Evolutionary conservation across 2,329 filamentous ascomycete species (phyloP).

Genomic region (Colletotrichum sp.): DNA sequence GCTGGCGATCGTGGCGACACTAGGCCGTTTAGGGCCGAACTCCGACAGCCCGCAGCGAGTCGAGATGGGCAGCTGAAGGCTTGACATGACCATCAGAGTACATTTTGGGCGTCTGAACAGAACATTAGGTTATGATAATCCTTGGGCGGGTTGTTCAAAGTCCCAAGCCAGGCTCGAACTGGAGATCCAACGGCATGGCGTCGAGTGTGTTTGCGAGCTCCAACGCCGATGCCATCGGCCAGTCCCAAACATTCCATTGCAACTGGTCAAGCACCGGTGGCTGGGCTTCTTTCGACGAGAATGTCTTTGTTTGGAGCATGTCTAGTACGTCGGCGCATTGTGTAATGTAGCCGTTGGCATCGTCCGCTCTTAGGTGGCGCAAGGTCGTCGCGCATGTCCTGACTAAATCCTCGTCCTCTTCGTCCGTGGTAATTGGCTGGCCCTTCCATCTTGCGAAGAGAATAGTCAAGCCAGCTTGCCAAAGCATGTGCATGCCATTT

Average conservation of each 20-base stretch:
- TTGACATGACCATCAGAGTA: neutral
- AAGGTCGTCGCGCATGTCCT: constrained; percentile 21
- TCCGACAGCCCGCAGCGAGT: neutral
- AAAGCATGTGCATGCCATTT: constrained; percentile 29
- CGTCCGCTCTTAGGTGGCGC: constrained; percentile 12
- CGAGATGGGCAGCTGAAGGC: neutral
- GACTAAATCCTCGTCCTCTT: constrained; percentile 21
- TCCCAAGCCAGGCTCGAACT: neutral
- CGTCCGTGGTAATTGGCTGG: neutral
- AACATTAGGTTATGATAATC: neutral
- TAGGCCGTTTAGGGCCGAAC: neutral
- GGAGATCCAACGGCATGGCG: constrained; percentile 25
- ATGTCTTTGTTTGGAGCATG: constrained; percentile 23
- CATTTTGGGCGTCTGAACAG: neutral
- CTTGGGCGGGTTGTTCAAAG: neutral
- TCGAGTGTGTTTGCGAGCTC: constrained; percentile 29
- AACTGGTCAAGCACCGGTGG: constrained; percentile 20
- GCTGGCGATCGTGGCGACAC: neutral
- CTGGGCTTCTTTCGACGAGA: constrained; percentile 9
- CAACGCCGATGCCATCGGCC: constrained; percentile 29
- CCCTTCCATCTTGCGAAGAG: constrained; percentile 28
- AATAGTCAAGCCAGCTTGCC: constrained; percentile 28
- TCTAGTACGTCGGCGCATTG: constrained; percentile 28
- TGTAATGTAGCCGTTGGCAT: constrained; percentile 8
- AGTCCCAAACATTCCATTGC: constrained; percentile 31